Evolutionary conservation across 1,284 basidiomycete genomes (phyloP).

Genomic region (Dichomitus squalens): DNA sequence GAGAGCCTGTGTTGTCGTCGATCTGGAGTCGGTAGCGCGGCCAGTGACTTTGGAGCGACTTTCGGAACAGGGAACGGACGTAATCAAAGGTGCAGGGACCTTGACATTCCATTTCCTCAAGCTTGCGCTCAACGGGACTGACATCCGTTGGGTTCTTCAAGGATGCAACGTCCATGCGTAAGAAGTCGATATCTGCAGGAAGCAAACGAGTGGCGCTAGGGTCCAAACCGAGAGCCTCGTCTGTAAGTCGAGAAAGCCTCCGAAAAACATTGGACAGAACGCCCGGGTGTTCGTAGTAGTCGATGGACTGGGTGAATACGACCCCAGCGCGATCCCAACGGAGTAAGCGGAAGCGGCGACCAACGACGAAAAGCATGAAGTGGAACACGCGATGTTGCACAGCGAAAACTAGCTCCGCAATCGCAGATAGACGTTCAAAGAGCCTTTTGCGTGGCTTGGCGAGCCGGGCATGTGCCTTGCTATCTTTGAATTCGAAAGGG

Average conservation of each 20-base stretch:
- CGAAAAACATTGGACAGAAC: slow-evolving; percentile 1
- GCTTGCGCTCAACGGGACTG: neutral
- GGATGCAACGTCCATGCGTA: neutral
- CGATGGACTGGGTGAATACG: neutral
- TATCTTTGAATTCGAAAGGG: neutral
- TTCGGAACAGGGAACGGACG: neutral
- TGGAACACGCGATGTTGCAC: slow-evolving; percentile 4
- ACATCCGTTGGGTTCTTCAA: neutral
- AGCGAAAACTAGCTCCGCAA: neutral
- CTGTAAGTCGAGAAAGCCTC: neutral
- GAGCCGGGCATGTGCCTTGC: too few relatives aligned
- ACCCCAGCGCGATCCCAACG: slow-evolving; percentile 10
- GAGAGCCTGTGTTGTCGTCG: neutral
- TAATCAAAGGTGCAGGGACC: neutral
- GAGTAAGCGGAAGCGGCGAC: neutral
- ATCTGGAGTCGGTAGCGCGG: slow-evolving; percentile 1
- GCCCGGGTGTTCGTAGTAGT: slow-evolving; percentile 6
- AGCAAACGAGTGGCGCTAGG: neutral
- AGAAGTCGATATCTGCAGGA: neutral
- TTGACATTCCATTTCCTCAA: neutral
- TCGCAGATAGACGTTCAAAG: neutral
- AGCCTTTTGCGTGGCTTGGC: neutral
- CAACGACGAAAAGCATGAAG: slow-evolving; percentile 4
- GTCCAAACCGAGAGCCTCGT: slow-evolving; percentile 9
- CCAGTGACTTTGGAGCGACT: neutral